phyloP scores from a whole-genome alignment of 31 red algal genomes.

The Porphyra umbilicalis region DNA sequence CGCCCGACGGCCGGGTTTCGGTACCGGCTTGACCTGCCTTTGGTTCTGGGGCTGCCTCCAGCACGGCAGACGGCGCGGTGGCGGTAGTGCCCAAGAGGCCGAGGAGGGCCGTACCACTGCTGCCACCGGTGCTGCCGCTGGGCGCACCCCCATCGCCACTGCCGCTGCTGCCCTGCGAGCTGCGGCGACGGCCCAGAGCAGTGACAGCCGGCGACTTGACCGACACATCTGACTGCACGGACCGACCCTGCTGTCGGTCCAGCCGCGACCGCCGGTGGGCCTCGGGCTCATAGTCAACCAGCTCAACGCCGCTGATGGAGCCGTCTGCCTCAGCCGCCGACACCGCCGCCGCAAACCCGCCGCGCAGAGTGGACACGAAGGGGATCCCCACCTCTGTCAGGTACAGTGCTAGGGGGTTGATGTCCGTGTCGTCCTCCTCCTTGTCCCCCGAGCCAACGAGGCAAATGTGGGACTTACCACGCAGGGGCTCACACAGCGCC shows the following conservation, averaged over 20 bases:
- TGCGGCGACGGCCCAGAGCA: background rate
- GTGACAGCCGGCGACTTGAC: slow-evolving; percentile 6
- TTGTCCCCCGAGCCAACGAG: slow-evolving; percentile 77
- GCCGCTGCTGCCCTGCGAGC: background rate
- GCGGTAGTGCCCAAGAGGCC: background rate
- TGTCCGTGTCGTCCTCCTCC: slow-evolving; percentile 71
- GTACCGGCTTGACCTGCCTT: background rate
- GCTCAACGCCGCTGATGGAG: slow-evolving; percentile 38
- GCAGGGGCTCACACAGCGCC: slow-evolving; percentile 58
- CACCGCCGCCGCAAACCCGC: slow-evolving; percentile 68
- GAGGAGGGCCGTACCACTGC: background rate
- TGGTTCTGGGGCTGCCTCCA: background rate
- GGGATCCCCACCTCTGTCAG: slow-evolving; percentile 59
- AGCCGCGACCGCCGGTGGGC: slow-evolving; percentile 20
- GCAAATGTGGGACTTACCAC: slow-evolving; percentile 66
- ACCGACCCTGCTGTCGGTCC: slow-evolving; percentile 13
- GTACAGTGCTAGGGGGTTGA: slow-evolving; percentile 67
- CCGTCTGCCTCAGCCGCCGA: slow-evolving; percentile 27
- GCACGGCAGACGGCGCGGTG: background rate
- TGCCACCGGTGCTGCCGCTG: background rate
- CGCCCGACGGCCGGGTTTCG: background rate
- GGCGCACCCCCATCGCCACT: background rate
- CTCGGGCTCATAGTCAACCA: slow-evolving; percentile 63
- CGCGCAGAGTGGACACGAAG: slow-evolving; percentile 78
- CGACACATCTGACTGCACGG: slow-evolving; percentile 17